phyloP scores from a whole-genome alignment of 257 asterid genomes.

The Henckelia pumila region DNA sequence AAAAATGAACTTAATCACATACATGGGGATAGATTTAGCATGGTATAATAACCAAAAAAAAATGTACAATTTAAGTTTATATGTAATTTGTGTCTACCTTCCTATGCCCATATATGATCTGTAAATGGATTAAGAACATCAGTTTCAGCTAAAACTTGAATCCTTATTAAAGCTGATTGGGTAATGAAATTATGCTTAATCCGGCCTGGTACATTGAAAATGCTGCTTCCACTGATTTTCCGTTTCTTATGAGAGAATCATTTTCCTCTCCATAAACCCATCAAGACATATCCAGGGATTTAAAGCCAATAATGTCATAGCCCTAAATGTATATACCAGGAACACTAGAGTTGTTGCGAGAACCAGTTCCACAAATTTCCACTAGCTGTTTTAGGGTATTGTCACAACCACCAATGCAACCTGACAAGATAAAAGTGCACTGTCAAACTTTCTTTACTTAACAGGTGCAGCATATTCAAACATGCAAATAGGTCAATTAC shows the following conservation, averaged over 20 bases:
- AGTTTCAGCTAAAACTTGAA: neutral
- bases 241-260: neutral
- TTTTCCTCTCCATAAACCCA: neutral
- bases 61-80: too few species aligned
- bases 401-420: slow-evolving; percentile 98
- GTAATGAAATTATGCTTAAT: neutral
- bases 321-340: slow-evolving; percentile 46
- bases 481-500: slow-evolving; percentile 7
- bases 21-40: neutral
- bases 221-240: neutral
- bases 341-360: slow-evolving; percentile 55
- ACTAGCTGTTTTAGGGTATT: slow-evolving; percentile 65
- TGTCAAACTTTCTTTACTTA: slow-evolving; percentile 16
- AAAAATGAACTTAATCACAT: neutral
- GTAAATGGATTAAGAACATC: neutral
- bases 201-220: neutral
- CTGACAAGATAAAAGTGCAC: slow-evolving; percentile 39
- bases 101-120: too few species aligned
- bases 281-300: slow-evolving; percentile 11
- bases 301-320: neutral
- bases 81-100: too few species aligned
- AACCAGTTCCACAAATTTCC: slow-evolving; percentile 94
- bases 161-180: neutral
- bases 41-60: neutral
- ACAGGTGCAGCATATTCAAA: slow-evolving; percentile 16